These are phyloP conservation scores for Zygosaccharomyces rouxii DNA, from an alignment of 805 yeast genomes.

Conservation along the genomic window DNA sequence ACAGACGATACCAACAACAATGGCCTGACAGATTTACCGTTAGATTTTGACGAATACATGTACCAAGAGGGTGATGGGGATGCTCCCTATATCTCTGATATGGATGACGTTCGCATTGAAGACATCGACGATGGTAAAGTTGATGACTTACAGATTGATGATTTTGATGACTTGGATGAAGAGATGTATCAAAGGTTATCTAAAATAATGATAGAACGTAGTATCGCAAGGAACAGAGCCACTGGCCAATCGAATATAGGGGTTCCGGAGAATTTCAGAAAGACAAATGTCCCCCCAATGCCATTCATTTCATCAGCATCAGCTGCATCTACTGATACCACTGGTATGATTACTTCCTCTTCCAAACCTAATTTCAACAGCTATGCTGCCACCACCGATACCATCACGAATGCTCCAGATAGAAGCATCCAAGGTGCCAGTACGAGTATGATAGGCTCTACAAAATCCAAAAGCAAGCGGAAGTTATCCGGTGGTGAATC, in stretches of 20 bases:
- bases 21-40: constrained; percentile 9
- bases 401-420: background rate
- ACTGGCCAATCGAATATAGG: background rate
- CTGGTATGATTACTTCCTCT: background rate
- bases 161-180: constrained; percentile 32
- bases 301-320: background rate
- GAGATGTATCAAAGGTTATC: constrained; percentile 29
- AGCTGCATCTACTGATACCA: background rate
- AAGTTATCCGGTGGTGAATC: constrained; percentile 8
- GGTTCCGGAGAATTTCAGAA: background rate
- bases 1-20: constrained; percentile 2
- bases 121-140: constrained; percentile 26
- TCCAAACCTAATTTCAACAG: background rate
- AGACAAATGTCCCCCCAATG: background rate
- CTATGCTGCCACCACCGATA: background rate
- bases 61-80: constrained; percentile 15
- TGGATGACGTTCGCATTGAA: constrained; percentile 14
- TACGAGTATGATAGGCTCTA: background rate
- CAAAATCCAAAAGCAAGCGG: constrained; percentile 2
- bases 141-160: constrained; percentile 27
- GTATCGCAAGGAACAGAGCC: background rate
- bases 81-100: background rate
- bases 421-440: background rate
- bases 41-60: constrained; percentile 9
- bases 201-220: constrained; percentile 6